Conservation (phyloP, 768 basidiomycete genomes). For the Nidula microcarpa region DNA sequence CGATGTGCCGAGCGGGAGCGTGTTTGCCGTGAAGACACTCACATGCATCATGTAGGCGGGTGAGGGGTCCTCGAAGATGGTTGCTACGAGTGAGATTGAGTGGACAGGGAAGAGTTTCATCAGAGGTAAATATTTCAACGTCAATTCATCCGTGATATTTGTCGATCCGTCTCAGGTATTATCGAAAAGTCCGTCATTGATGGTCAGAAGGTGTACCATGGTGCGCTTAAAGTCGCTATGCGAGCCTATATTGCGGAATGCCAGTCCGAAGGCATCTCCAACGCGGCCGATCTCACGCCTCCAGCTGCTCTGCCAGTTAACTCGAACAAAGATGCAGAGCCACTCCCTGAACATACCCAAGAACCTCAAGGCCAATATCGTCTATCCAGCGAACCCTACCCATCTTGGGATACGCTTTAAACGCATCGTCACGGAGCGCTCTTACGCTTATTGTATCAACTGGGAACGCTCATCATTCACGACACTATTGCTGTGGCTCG, state of each 20-base stretch:
- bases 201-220: constrained; percentile 86
- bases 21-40: constrained; percentile 90
- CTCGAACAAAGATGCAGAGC: no score
- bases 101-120: constrained; percentile 98
- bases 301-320: no score
- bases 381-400: no score
- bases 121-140: constrained; percentile 54
- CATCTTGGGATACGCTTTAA: no score
- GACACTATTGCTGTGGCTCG: no score
- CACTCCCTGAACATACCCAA: no score
- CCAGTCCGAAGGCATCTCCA: constrained; percentile 50
- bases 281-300: no score
- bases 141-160: constrained; percentile 4
- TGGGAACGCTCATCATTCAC: no score
- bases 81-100: constrained; percentile 90
- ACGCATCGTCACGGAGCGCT: no score
- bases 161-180: constrained; percentile 54
- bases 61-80: constrained; percentile 65
- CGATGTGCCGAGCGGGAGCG: constrained; percentile 91
- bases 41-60: constrained; percentile 97
- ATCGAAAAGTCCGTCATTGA: constrained; percentile 91
- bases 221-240: constrained; percentile 82
- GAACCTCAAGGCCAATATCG: no score
- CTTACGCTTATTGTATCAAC: no score
- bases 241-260: constrained; percentile 86